Evolutionary conservation across 345 rosid genomes (phyloP).

Genomic region (Kandelia obovata): DNA sequence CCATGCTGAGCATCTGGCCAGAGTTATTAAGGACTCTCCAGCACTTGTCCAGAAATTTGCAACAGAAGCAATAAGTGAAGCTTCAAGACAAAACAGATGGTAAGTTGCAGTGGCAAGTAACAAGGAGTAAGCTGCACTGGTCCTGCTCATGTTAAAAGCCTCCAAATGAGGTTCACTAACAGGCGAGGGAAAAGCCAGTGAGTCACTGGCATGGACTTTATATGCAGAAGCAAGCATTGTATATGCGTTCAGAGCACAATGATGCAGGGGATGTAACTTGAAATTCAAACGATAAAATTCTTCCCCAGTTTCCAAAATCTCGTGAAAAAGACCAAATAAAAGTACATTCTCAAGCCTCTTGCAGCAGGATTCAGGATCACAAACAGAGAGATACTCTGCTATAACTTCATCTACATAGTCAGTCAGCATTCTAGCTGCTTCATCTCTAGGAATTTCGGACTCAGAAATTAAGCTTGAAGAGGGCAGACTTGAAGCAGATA

Average conservation of each 20-base stretch:
- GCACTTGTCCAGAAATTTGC: conserved; percentile 64
- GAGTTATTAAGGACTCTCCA: conserved; percentile 56
- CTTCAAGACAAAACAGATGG: conserved; percentile 45
- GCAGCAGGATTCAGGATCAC: conserved; percentile 58
- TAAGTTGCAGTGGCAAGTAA: conserved; percentile 62
- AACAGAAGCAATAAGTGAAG: conserved; percentile 52
- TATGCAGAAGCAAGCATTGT: conserved; percentile 67
- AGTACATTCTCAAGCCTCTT: conserved; percentile 57
- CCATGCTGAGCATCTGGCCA: conserved; percentile 38
- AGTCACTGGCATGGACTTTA: conserved; percentile 41
- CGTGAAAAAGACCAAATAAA: conserved; percentile 33
- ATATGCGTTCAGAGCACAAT: conserved; percentile 55
- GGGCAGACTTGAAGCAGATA: conserved; percentile 26
- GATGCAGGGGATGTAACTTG: conserved; percentile 58
- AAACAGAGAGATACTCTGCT: conserved; percentile 46
- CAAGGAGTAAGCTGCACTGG: conserved; percentile 66
- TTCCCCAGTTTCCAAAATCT: conserved; percentile 15
- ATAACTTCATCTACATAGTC: conserved; percentile 49
- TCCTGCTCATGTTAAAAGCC: conserved; percentile 43
- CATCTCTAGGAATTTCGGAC: conserved; percentile 27
- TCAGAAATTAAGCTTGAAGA: conserved; percentile 20
- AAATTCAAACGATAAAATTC: conserved; percentile 25
- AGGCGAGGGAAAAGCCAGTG: conserved; percentile 22
- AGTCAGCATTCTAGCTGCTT: conserved; percentile 34
- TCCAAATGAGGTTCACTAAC: conserved; percentile 20